These are phyloP conservation scores for Dactylellina parvicollis DNA, from an alignment of 2,329 filamentous ascomycete genomes.

Conservation along the genomic window DNA sequence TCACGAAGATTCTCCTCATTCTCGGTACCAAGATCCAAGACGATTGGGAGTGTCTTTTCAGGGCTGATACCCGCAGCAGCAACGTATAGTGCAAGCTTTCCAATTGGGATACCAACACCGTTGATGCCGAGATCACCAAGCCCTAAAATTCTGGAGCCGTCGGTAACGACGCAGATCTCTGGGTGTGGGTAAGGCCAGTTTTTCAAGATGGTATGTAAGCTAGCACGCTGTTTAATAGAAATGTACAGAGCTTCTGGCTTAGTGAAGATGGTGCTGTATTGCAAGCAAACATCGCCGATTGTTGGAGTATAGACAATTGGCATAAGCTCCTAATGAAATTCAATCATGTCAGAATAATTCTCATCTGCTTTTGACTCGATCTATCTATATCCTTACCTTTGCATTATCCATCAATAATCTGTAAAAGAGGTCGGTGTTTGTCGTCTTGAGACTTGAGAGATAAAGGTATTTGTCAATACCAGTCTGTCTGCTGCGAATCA, in stretches of 20 bases:
- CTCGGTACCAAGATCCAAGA: constrained; percentile 72
- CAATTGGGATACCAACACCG: constrained; percentile 97
- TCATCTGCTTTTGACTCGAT: background rate
- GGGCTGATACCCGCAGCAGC: constrained; percentile 94
- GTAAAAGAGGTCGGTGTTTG: constrained; percentile 84
- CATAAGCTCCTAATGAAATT: constrained; percentile 76
- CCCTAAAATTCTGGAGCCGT: constrained; percentile 91
- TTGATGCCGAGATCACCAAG: constrained; percentile 96
- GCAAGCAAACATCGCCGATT: constrained; percentile 93
- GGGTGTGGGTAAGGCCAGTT: constrained; percentile 93
- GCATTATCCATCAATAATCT: constrained; percentile 79
- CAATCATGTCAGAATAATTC: background rate
- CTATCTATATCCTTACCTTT: constrained; percentile 62
- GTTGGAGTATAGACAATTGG: constrained; percentile 87
- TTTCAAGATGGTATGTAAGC: constrained; percentile 83
- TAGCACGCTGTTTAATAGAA: constrained; percentile 91
- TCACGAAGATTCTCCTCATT: constrained; percentile 74
- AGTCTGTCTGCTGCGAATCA: constrained; percentile 69
- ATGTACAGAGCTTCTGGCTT: constrained; percentile 95
- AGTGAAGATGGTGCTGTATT: constrained; percentile 95
- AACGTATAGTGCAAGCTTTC: constrained; percentile 94
- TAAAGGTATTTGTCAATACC: constrained; percentile 82
- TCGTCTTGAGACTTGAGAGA: constrained; percentile 76
- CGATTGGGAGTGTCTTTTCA: constrained; percentile 78
- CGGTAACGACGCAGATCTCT: constrained; percentile 97